These are phyloP conservation scores for Dissophora ornata DNA, from an alignment of 192 early-diverging fungal species.

Conservation along the genomic window DNA sequence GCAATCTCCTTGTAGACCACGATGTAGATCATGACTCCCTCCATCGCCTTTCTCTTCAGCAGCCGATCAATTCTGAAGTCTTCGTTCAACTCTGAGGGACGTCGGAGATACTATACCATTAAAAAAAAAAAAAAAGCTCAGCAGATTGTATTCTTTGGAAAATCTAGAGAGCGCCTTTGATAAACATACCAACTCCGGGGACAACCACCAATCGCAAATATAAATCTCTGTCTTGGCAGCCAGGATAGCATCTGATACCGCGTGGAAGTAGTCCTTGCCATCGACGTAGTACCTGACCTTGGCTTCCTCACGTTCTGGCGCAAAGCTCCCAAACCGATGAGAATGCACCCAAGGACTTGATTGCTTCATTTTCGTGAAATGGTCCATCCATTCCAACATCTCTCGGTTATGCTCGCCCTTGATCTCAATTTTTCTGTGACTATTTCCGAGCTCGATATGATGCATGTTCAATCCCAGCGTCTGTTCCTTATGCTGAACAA, in stretches of 20 bases:
- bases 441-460: conserved; percentile 70
- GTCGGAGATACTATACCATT: conserved; percentile 69
- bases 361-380: conserved; percentile 66
- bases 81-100: conserved; percentile 78
- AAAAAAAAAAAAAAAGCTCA: conserved; percentile 8
- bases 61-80: conserved; percentile 84
- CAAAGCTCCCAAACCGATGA: conserved; percentile 82
- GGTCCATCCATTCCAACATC: conserved; percentile 77
- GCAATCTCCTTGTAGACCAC: conserved; percentile 91
- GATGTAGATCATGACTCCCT: conserved; percentile 90
- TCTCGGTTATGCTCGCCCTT: conserved; percentile 71
- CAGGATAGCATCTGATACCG: conserved; percentile 79
- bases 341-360: conserved; percentile 71
- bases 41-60: conserved; percentile 81
- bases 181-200: conserved; percentile 78
- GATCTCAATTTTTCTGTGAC: conserved; percentile 72
- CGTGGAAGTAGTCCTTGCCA: conserved; percentile 81
- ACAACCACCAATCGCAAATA: conserved; percentile 92
- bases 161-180: neutral
- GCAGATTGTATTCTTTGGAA: neutral
- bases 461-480: conserved; percentile 63
- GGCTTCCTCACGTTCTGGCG: conserved; percentile 73
- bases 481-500: conserved; percentile 33
- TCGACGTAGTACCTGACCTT: conserved; percentile 86
- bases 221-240: conserved; percentile 78